Evolutionary conservation across 2,329 filamentous ascomycete genomes (phyloP).

Genomic region (Diplodia corticola): DNA sequence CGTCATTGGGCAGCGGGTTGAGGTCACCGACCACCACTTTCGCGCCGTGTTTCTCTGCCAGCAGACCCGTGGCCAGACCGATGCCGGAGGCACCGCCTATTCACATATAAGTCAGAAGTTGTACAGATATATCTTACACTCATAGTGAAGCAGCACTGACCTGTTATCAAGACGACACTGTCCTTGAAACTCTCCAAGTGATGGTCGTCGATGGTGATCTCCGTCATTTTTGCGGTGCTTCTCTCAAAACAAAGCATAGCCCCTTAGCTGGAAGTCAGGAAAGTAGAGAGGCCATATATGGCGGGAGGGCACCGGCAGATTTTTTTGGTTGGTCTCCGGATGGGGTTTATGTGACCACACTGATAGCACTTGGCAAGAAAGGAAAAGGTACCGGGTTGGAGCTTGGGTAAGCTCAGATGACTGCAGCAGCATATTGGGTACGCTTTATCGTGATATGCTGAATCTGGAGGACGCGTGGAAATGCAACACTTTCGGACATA

Average conservation of each 20-base stretch:
- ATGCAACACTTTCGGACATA: background rate
- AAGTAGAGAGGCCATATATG: background rate
- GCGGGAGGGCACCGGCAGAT: too few species aligned
- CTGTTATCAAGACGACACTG: constrained; percentile 56
- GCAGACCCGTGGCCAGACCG: constrained; percentile 56
- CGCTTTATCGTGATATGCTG: background rate
- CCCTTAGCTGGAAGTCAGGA: too few species aligned
- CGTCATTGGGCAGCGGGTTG: constrained; percentile 40
- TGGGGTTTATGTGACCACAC: background rate
- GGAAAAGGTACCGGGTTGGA: too few species aligned
- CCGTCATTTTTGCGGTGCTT: constrained; percentile 39
- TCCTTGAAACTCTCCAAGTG: constrained; percentile 48
- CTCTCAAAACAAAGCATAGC: too few species aligned
- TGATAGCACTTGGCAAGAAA: background rate
- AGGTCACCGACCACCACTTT: constrained; percentile 59
- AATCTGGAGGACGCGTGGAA: background rate
- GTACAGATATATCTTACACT: too few species aligned
- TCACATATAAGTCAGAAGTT: too few species aligned
- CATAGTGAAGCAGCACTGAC: constrained; percentile 34
- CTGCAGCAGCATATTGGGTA: background rate
- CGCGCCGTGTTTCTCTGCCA: constrained; percentile 56
- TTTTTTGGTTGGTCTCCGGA: too few species aligned
- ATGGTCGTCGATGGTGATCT: constrained; percentile 49
- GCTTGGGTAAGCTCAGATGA: background rate
- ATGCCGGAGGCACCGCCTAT: constrained; percentile 61